Evolutionary conservation across 495 filamentous ascomycete species (phyloP).

Genomic region (Aeminium ludgeri): DNA sequence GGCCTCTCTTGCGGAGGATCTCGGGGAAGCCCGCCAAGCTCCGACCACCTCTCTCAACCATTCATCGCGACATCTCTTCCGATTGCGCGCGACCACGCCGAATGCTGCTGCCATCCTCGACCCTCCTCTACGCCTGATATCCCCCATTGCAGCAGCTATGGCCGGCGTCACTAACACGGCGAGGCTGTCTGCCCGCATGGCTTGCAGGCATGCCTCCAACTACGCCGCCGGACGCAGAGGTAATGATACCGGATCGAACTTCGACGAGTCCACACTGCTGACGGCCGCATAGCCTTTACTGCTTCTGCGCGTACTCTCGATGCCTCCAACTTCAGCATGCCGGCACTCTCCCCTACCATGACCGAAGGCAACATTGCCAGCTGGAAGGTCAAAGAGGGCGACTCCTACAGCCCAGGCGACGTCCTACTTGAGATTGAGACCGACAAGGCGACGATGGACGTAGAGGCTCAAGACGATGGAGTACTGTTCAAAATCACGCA

Average conservation of each 20-base stretch:
- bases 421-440: constrained; percentile 76
- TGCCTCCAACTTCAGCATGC: constrained; percentile 70
- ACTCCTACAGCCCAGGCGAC: constrained; percentile 58
- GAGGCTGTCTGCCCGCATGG: constrained; percentile 5
- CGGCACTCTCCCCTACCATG: constrained; percentile 74
- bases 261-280: constrained; percentile 9
- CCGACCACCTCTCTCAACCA: neutral
- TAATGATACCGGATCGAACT: no score
- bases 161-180: constrained; percentile 6
- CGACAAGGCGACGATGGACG: constrained; percentile 78
- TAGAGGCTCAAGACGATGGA: constrained; percentile 75
- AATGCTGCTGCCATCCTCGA: neutral
- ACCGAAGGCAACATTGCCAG: constrained; percentile 65
- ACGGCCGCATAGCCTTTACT: constrained; percentile 37
- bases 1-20: neutral
- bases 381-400: constrained; percentile 62
- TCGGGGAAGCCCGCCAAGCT: neutral
- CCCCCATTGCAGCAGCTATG: constrained; percentile 3
- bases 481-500: constrained; percentile 61
- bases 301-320: constrained; percentile 40
- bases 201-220: constrained; percentile 19
- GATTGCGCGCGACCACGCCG: neutral
- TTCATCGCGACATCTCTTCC: neutral
- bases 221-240: constrained; percentile 14
- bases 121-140: neutral